phyloP scores from a whole-genome alignment of 2,329 filamentous ascomycete genomes.

The Ophioceras dolichostomum region DNA sequence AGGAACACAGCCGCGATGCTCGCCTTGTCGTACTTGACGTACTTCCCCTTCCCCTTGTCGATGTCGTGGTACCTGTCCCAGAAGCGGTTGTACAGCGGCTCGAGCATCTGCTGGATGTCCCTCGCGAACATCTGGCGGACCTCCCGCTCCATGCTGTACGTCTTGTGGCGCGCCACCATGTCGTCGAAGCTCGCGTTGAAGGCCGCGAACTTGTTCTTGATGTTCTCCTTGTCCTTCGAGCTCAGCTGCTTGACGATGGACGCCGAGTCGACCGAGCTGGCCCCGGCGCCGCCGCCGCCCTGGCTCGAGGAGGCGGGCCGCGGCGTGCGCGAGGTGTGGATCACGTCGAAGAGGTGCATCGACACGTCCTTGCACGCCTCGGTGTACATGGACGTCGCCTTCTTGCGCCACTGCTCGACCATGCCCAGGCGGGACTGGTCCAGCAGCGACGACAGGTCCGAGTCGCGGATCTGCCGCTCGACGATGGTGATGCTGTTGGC shows the following conservation, averaged over 20 bases:
- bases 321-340: constrained; percentile 68
- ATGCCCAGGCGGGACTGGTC: constrained; percentile 45
- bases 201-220: constrained; percentile 88
- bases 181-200: constrained; percentile 92
- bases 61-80: constrained; percentile 97
- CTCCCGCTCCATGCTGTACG: constrained; percentile 80
- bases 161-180: constrained; percentile 69
- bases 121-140: constrained; percentile 68
- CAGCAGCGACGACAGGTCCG: constrained; percentile 64
- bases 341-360: constrained; percentile 74
- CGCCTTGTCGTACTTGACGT: constrained; percentile 92
- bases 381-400: constrained; percentile 68
- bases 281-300: too few species aligned
- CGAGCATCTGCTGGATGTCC: constrained; percentile 83
- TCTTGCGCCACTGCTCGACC: constrained; percentile 76
- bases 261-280: constrained; percentile 60
- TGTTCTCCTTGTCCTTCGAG: constrained; percentile 88
- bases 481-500: constrained; percentile 79
- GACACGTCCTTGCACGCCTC: constrained; percentile 84
- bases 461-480: constrained; percentile 71
- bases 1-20: constrained; percentile 58
- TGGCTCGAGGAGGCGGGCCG: constrained; percentile 66
- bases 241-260: constrained; percentile 73
- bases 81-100: constrained; percentile 88
- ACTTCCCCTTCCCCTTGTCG: constrained; percentile 95